These are phyloP conservation scores for Kazachstania psychrophila DNA, from an alignment of 805 yeast species.

Conservation along the genomic window DNA sequence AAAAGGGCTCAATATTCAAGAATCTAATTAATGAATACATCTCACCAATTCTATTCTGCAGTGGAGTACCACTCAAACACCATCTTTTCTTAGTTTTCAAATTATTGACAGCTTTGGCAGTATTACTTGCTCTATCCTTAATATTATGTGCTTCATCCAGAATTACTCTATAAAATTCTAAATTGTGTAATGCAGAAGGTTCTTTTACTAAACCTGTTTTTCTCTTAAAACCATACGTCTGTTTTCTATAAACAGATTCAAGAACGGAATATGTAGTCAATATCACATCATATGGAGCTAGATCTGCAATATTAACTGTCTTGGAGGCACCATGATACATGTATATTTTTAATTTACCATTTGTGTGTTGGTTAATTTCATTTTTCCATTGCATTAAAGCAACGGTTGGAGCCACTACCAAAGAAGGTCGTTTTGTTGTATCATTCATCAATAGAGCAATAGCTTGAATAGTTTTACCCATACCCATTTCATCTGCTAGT, in stretches of 20 bases:
- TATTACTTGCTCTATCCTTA: constrained; percentile 87
- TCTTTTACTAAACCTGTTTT: constrained; percentile 66
- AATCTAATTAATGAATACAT: constrained; percentile 86
- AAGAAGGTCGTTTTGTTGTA: constrained; percentile 54
- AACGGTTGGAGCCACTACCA: constrained; percentile 97
- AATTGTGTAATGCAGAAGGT: constrained; percentile 60
- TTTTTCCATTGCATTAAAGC: constrained; percentile 96
- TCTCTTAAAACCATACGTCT: constrained; percentile 72
- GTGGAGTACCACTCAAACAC: constrained; percentile 93
- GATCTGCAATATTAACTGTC: constrained; percentile 44
- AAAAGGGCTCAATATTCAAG: constrained; percentile 74
- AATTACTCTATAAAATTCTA: constrained; percentile 74
- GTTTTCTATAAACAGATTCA: constrained; percentile 78
- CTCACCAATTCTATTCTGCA: constrained; percentile 95
- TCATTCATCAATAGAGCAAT: constrained; percentile 78
- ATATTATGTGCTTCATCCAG: constrained; percentile 97
- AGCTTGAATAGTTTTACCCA: constrained; percentile 98
- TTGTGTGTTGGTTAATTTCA: constrained; percentile 82
- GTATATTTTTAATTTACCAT: constrained; percentile 54
- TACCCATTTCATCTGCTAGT: constrained; percentile 98
- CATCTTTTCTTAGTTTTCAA: constrained; percentile 67
- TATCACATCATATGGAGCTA: constrained; percentile 56
- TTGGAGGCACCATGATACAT: constrained; percentile 84
- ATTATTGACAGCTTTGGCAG: constrained; percentile 83
- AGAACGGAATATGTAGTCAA: constrained; percentile 88